Base-by-base conservation (phyloP, 2,329 filamentous ascomycete genomes). In the Metarhizium brunneum region DNA sequence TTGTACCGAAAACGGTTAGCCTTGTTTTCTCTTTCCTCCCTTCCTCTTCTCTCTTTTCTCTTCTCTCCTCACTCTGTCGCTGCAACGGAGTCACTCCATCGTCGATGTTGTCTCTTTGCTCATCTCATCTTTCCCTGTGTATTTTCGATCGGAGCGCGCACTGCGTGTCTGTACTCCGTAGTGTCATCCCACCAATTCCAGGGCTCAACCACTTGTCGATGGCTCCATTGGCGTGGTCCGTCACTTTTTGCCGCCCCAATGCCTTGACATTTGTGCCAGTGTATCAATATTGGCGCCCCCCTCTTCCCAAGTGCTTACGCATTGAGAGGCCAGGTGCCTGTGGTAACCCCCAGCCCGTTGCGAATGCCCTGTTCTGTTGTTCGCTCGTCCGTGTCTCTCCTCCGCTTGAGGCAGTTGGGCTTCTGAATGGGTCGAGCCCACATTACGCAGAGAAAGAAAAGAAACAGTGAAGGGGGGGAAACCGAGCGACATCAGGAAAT, bases 11-110 rank as follows among this genome's bases (percentile, higher is more conserved):
- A 20, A 16, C 20, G 51, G 50, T 52, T 61, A 54, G 58, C 52
- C 51, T 59, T 58, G 61, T 64, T 61, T 43, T 55, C 61, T 64
- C 62, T 63, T 64, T 38, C 20, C 54, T 18, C 25, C 25, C 35
- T 45, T 38, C 14, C 54, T 18, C 25, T 30, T 35, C 18, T 32
- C 10, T 50, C 49, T 40, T 38, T 30, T 30, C 49, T 52, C 42
- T 47, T 53, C 40, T 38, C 25, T 54, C 35, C 25, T 38, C 25
- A 14, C 2, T 42, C 45, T 32, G 30, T 49, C 56, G 47, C 25
- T 38, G 38, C 38, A 40, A 14, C 8, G 5, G 38, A 5, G 38
- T 40, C 38, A 16, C 11, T 40, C 38, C 38, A 4, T 5, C 38
- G 13, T 5, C 38, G 13, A 40, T 54, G 18, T 36, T 16, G 20